phyloP scores from a whole-genome alignment of 1,284 basidiomycete species.

The Ganoderma sp. region DNA sequence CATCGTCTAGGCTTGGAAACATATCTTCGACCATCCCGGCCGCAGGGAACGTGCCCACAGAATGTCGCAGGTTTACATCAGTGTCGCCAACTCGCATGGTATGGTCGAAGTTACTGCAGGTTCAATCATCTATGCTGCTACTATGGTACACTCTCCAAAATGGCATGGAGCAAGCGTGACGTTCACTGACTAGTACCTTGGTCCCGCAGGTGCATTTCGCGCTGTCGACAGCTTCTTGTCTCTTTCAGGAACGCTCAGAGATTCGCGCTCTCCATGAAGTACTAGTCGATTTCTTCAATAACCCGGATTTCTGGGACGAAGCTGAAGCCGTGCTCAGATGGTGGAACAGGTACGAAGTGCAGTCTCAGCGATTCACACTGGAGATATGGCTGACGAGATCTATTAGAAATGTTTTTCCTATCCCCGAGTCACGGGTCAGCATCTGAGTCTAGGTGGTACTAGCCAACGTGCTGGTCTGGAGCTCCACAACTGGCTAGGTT shows the following conservation, averaged over 20 bases:
- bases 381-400: too few species aligned
- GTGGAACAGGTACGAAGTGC: too few species aligned
- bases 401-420: too few species aligned
- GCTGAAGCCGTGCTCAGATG: too few species aligned
- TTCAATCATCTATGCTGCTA: not conserved
- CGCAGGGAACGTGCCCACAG: not conserved
- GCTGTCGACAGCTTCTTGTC: not conserved
- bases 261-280: too few species aligned
- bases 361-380: too few species aligned
- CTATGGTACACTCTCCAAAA: not conserved
- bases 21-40: not conserved
- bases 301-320: too few species aligned
- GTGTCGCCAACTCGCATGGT: not conserved
- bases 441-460: too few species aligned
- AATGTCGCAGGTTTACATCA: not conserved
- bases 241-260: too few species aligned
- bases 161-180: not conserved
- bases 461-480: too few species aligned
- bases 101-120: not conserved
- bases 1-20: not conserved
- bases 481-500: too few species aligned
- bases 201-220: not conserved
- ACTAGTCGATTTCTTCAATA: not conserved
- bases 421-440: too few species aligned
- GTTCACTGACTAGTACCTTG: not conserved